Base-by-base conservation (phyloP, 768 basidiomycete genomes). In the Tylopilus sp. region DNA sequence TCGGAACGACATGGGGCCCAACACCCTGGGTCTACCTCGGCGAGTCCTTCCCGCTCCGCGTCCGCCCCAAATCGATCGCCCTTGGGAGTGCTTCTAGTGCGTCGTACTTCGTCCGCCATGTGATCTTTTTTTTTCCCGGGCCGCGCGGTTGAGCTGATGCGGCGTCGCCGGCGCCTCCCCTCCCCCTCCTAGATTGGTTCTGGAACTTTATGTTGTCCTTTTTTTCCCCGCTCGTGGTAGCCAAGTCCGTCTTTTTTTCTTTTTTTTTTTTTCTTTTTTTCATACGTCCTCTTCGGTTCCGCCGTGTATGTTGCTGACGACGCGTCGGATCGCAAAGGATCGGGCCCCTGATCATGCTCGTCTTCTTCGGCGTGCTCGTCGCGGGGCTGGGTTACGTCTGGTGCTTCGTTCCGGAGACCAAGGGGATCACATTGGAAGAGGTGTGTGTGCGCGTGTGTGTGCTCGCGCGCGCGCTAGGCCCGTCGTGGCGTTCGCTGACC, bases 31-130 rank as follows among this genome's bases (percentile, higher is more conserved):
- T 87, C 6, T 87, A 87, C 60, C 77, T 88, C 28, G 86, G 86
- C 46, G 87, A 90, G 73, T 84, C 81, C 18, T 91, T 90, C 79
- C 89, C 88, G 13, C 79, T 91, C 21, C 82, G 87, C 42, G 85
- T 91, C 40, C 79, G 88, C 50, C 79, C 89, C 6, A 89, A 89
- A 67, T 74, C 79, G 57, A 89, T 91, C 61, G 88, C 88, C 0
- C 73, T 89, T n/a, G 86, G 86, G 9, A 84, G 83, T 38, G 78
- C 78, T 0, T 72, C 77, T 23, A 80, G 76, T 79, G 23, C 45
- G 60, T 31, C n/a, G 17, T 25, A 28, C n/a, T 28, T 7, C 42
- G 20, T 47, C 50, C 10, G 33, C 7, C 22, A 17, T 44, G 22
- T 17, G n/a, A n/a, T n/a, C n/a, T n/a, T n/a, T n/a, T n/a, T n/a